Evolutionary conservation across 805 yeast genomes (phyloP).

Genomic region (Dipodascus albidus): DNA sequence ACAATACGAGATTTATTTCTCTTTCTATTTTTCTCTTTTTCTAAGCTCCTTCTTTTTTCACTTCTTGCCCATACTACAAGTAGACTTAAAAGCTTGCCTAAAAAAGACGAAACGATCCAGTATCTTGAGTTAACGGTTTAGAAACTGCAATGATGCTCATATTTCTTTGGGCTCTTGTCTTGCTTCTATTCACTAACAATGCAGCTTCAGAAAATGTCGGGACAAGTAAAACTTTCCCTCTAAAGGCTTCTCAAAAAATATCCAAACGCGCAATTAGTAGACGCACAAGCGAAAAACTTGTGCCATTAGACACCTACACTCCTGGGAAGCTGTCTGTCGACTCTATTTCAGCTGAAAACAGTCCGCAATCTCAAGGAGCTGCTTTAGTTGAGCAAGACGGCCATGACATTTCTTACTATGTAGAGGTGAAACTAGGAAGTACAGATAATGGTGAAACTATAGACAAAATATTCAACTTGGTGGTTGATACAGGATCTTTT

Average conservation of each 20-base stretch:
- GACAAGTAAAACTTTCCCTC: background rate
- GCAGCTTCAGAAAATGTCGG: background rate
- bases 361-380: background rate
- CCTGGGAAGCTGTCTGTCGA: background rate
- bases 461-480: constrained; percentile 30
- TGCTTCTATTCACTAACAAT: background rate
- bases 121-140: background rate
- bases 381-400: constrained; percentile 16
- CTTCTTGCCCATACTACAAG: no score
- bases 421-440: constrained; percentile 18
- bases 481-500: constrained; percentile 57
- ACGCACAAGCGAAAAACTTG: background rate
- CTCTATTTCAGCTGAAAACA: background rate
- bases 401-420: constrained; percentile 20
- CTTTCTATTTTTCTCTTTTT: no score
- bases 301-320: background rate
- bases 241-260: background rate
- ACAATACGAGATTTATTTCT: no score
- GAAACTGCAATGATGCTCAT: background rate
- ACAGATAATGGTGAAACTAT: constrained; percentile 14
- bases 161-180: background rate
- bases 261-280: background rate
- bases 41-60: no score
- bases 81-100: no score
- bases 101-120: no score